Percentiles rank a stretch among this genome's conserved stretches.
phyloP scores from a whole-genome alignment of 1,284 basidiomycete species.

The Ganoderma meredithae region DNA sequence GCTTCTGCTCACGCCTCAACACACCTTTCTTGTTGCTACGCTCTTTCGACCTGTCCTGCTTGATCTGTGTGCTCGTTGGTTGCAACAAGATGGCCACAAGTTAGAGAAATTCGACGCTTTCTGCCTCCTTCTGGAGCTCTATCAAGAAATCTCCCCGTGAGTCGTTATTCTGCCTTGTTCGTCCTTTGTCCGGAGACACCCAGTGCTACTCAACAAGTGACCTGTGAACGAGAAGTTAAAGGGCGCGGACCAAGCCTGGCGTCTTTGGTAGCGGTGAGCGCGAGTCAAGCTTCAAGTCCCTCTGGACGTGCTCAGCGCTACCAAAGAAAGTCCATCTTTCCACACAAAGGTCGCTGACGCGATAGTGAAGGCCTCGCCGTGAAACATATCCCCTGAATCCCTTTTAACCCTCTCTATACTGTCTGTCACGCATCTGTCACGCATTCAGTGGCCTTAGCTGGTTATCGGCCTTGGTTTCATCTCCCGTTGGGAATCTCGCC shows the following conservation, averaged over 20 bases:
- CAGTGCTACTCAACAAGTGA: background rate
- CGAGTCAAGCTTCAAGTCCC: background rate
- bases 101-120: slow-evolving; percentile 68
- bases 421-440: slow-evolving; percentile 2
- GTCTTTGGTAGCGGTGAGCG: background rate
- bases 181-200: background rate
- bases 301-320: background rate
- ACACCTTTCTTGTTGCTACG: slow-evolving; percentile 63
- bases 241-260: background rate
- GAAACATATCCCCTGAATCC: background rate
- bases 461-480: background rate
- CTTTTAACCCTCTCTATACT: background rate
- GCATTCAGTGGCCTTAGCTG: background rate
- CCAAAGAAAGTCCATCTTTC: background rate
- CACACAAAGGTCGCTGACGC: background rate
- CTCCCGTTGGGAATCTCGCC: background rate
- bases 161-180: slow-evolving; percentile 43
- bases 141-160: slow-evolving; percentile 81
- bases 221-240: background rate
- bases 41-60: slow-evolving; percentile 73
- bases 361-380: background rate
- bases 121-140: slow-evolving; percentile 67
- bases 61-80: slow-evolving; percentile 77
- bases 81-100: slow-evolving; percentile 55
- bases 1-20: slow-evolving; percentile 53